Evolutionary conservation across 2,329 filamentous ascomycete genomes (phyloP).

Genomic region (Arachnopeziza araneosa): DNA sequence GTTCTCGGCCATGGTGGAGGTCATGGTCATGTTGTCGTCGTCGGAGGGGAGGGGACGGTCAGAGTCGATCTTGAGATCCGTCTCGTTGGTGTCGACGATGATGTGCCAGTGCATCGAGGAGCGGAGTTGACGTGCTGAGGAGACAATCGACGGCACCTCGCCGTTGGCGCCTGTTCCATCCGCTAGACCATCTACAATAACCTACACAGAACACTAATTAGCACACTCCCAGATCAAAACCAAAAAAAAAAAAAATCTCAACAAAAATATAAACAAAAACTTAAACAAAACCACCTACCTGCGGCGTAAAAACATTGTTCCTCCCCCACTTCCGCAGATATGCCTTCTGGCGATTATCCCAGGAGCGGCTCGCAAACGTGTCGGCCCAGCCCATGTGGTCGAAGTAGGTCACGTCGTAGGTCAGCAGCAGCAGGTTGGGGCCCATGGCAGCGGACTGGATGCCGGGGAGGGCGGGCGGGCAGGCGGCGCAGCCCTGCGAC

Average conservation of each 20-base stretch:
- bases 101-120: slow-evolving; percentile 10
- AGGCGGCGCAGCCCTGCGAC: slow-evolving; percentile 32
- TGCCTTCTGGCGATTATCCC: slow-evolving; percentile 32
- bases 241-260: too few species aligned
- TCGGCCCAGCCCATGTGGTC: slow-evolving; percentile 33
- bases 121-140: slow-evolving; percentile 1
- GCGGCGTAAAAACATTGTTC: slow-evolving; percentile 30
- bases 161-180: slow-evolving; percentile 9
- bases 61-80: slow-evolving; percentile 10
- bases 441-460: slow-evolving; percentile 28
- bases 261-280: too few species aligned
- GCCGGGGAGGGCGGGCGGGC: slow-evolving; percentile 29
- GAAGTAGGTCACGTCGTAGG: slow-evolving; percentile 33
- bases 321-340: slow-evolving; percentile 31
- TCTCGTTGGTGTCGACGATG: slow-evolving; percentile 12
- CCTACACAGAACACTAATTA: not conserved
- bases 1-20: not conserved
- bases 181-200: slow-evolving; percentile 25
- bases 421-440: slow-evolving; percentile 31
- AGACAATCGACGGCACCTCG: slow-evolving; percentile 4
- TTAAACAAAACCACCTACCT: slow-evolving; percentile 9
- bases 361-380: slow-evolving; percentile 25
- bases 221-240: not conserved
- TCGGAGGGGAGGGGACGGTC: not conserved
- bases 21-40: not conserved